A percentile compares a stretch with the other conserved stretches of the same genome.
Evolutionary conservation across 2,329 filamentous ascomycete genomes (phyloP).

Genomic region (Diplodia seriata): DNA sequence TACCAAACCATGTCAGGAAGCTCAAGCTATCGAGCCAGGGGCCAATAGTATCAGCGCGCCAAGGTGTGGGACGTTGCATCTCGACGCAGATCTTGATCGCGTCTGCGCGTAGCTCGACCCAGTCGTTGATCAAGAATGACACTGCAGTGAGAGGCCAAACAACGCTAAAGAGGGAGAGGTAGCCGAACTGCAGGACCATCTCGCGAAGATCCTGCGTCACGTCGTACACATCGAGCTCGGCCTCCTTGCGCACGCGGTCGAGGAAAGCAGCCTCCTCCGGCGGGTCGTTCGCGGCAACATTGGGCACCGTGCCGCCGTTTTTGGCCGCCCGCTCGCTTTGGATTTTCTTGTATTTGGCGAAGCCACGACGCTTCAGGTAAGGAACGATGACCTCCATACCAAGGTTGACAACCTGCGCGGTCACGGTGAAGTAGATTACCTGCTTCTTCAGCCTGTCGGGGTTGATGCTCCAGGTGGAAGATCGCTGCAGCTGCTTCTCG

Average conservation of each 20-base stretch:
- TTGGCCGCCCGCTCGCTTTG: constrained; percentile 66
- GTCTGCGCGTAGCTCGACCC: constrained; percentile 91
- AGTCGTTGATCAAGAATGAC: constrained; percentile 93
- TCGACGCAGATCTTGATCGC: constrained; percentile 92
- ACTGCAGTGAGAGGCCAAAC: constrained; percentile 93
- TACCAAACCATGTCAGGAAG: constrained; percentile 94
- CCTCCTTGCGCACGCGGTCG: constrained; percentile 79
- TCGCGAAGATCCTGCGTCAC: constrained; percentile 90
- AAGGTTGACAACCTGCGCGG: constrained; percentile 88
- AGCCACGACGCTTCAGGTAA: constrained; percentile 78
- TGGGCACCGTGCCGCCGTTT: constrained; percentile 60
- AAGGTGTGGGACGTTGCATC: constrained; percentile 87
- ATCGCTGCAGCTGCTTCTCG: constrained; percentile 69
- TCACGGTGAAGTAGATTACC: constrained; percentile 95
- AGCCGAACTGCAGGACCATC: constrained; percentile 90
- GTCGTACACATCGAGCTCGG: constrained; percentile 82
- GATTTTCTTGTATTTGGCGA: constrained; percentile 79
- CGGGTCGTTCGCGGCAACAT: constrained; percentile 65
- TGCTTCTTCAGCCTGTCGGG: constrained; percentile 83
- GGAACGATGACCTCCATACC: constrained; percentile 85
- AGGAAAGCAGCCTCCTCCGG: constrained; percentile 84
- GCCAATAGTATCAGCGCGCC: constrained; percentile 90
- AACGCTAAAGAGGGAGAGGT: constrained; percentile 88
- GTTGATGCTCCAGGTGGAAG: constrained; percentile 75
- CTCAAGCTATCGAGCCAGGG: constrained; percentile 86